Percentiles rank a stretch among this genome's conserved stretches.
phyloP scores from a whole-genome alignment of 2,329 filamentous ascomycete genomes.

The Fusarium buharicum region DNA sequence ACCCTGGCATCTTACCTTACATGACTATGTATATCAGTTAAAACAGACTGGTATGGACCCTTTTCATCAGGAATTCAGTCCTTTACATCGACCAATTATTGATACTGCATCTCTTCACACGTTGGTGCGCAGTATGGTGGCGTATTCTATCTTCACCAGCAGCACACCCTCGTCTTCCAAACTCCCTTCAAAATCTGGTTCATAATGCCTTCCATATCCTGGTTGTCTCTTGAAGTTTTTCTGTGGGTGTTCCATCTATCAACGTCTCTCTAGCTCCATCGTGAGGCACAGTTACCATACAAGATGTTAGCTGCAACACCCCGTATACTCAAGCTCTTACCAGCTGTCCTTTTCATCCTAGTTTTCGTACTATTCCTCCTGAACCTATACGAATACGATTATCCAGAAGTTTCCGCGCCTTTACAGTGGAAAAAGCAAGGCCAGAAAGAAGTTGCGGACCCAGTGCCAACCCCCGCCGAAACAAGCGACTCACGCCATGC shows the following conservation, averaged over 20 bases:
- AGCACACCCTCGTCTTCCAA: background rate
- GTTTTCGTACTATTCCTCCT: background rate
- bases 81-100: background rate
- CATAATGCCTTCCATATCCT: background rate
- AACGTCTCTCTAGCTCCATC: background rate
- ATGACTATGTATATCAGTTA: background rate
- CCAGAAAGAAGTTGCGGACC: background rate
- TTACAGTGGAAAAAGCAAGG: background rate
- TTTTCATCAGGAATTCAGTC: background rate
- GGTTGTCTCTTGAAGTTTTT: background rate
- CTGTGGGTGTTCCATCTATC: background rate
- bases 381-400: background rate
- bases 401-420: background rate
- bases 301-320: background rate
- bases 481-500: too few relatives aligned
- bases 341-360: background rate
- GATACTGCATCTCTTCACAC: background rate
- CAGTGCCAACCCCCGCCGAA: background rate
- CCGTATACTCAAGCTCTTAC: constrained; percentile 3
- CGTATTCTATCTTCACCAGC: too few relatives aligned
- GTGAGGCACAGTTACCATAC: background rate
- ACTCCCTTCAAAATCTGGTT: background rate
- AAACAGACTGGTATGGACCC: background rate
- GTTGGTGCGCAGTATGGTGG: background rate
- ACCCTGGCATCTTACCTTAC: background rate